These are phyloP conservation scores for Sugiyamaella floridensis DNA, from an alignment of 805 yeast species.

Conservation along the genomic window DNA sequence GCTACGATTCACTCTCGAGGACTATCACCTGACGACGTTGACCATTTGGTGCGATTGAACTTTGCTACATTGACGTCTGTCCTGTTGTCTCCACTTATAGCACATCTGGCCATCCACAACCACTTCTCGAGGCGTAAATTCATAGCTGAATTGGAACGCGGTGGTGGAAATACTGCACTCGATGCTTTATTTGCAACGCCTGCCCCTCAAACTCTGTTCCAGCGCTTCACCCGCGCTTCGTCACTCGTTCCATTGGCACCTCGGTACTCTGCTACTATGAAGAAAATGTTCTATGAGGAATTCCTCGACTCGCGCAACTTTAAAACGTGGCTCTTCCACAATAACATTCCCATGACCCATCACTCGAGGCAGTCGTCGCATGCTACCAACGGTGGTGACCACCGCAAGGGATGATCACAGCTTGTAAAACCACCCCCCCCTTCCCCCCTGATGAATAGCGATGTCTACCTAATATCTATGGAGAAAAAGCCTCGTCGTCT, in stretches of 20 bases:
- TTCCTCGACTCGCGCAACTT: slow-evolving; percentile 8
- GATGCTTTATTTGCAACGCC: slow-evolving; percentile 1
- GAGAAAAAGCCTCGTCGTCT: too few relatives aligned
- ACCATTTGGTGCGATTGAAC: slow-evolving; percentile 15
- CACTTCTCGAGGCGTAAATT: slow-evolving; percentile 11
- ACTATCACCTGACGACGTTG: neutral
- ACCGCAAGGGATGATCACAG: too few relatives aligned
- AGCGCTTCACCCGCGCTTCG: neutral
- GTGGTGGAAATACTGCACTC: neutral
- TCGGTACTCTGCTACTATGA: neutral
- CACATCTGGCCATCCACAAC: slow-evolving; percentile 9
- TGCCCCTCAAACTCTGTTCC: neutral
- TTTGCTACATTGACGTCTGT: slow-evolving; percentile 18
- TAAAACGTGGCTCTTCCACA: slow-evolving; percentile 28
- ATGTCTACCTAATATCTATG: too few relatives aligned
- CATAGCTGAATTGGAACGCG: slow-evolving; percentile 5
- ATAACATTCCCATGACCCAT: neutral
- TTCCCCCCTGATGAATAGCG: too few relatives aligned
- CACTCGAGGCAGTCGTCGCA: neutral
- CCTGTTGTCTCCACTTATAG: slow-evolving; percentile 16
- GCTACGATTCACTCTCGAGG: slow-evolving; percentile 1
- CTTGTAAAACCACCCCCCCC: too few relatives aligned
- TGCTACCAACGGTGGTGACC: neutral
- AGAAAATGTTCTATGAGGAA: slow-evolving; percentile 11
- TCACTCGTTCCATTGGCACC: neutral